Conservation (phyloP, 805 yeast genomes). For the Allodekkera sacchari region DNA sequence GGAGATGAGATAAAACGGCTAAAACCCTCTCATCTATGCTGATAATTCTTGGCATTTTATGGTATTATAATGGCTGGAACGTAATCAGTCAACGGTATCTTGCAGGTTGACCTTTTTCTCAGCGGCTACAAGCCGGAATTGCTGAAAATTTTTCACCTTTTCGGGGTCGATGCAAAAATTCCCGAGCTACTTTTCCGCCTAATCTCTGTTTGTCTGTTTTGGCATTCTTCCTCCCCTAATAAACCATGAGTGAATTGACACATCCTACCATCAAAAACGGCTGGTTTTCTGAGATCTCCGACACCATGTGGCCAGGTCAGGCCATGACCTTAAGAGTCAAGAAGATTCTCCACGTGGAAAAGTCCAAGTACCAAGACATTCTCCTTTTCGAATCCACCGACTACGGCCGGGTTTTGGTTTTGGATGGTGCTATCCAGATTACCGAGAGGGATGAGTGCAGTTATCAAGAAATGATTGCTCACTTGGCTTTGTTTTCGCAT, state of each 20-base stretch:
- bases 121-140: no score
- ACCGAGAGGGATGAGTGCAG: conserved; percentile 97
- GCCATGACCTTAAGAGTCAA: conserved; percentile 90
- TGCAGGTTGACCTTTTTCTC: no score
- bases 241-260: conserved; percentile 27
- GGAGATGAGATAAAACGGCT: no score
- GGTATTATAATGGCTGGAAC: no score
- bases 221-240: no score
- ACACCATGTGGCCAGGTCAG: conserved; percentile 98
- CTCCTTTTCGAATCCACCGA: conserved; percentile 86
- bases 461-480: conserved; percentile 97
- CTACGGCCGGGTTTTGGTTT: conserved; percentile 91
- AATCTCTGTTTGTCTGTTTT: no score
- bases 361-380: conserved; percentile 88
- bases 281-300: conserved; percentile 94
- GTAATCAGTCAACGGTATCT: no score
- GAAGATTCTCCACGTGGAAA: conserved; percentile 74
- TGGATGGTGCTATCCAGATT: conserved; percentile 92
- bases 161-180: no score
- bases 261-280: conserved; percentile 69
- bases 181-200: no score
- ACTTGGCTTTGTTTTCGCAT: conserved; percentile 86
- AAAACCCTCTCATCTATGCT: no score
- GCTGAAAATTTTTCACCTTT: no score
- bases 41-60: no score